Evolutionary conservation across 2,329 filamentous ascomycete genomes (phyloP).

Genomic region (Trichoderma koningiopsis): DNA sequence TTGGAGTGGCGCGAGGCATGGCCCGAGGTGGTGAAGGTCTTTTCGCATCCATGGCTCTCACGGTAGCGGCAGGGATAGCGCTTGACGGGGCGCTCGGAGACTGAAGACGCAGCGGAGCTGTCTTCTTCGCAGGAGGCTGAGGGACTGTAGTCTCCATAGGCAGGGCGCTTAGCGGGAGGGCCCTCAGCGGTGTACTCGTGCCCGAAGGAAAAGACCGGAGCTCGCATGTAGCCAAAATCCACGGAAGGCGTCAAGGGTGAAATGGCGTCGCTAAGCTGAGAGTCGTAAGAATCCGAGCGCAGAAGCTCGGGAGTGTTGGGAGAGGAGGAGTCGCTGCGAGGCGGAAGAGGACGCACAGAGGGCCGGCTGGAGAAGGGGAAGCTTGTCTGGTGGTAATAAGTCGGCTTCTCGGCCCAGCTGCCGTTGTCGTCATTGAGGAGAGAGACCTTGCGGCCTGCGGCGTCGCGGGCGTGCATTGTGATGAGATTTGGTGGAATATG

Average conservation of each 20-base stretch:
- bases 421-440: conserved; percentile 59
- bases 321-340: conserved; percentile 47
- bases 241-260: conserved; percentile 60
- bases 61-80: conserved; percentile 74
- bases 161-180: conserved; percentile 44
- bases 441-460: conserved; percentile 60
- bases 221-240: conserved; percentile 45
- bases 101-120: conserved; percentile 42
- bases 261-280: conserved; percentile 56
- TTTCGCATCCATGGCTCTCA: conserved; percentile 70
- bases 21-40: conserved; percentile 82
- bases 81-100: conserved; percentile 57
- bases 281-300: conserved; percentile 64
- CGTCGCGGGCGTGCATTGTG: conserved; percentile 58
- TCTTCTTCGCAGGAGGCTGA: conserved; percentile 57
- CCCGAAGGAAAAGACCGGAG: conserved; percentile 44
- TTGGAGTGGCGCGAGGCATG: conserved; percentile 85
- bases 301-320: conserved; percentile 59
- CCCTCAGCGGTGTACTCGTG: conserved; percentile 39
- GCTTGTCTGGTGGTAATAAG: conserved; percentile 35
- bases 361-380: conserved; percentile 38
- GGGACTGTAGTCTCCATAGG: conserved; percentile 48
- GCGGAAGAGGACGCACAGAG: conserved; percentile 3
- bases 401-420: conserved; percentile 24
- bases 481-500: background rate